Evolutionary conservation across 2,329 filamentous ascomycete species (phyloP).

Genomic region (Colletotrichum lentis): DNA sequence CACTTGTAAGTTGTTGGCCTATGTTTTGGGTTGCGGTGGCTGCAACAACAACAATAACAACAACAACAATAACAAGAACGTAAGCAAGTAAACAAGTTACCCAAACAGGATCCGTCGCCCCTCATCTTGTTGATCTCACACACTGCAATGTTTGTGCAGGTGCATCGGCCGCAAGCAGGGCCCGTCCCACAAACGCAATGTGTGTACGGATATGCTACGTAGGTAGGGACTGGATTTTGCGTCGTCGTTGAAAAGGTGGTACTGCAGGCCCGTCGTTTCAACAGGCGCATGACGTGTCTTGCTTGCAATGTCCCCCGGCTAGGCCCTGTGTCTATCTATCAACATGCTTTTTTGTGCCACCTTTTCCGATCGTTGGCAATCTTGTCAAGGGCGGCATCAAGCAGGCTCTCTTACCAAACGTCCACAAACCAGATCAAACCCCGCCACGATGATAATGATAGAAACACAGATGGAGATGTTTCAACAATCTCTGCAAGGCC

Average conservation of each 20-base stretch:
- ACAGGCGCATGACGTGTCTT: slow-evolving; percentile 14
- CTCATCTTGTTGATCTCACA: neutral
- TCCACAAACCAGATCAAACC: neutral
- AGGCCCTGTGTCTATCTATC: too few species aligned
- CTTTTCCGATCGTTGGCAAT: neutral
- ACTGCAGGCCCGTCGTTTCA: slow-evolving; percentile 28
- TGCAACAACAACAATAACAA: slow-evolving; percentile 17
- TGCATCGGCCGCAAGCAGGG: slow-evolving; percentile 13
- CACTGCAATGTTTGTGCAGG: neutral
- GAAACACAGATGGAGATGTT: slow-evolving; percentile 9
- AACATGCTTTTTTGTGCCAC: neutral
- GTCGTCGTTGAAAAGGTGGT: slow-evolving; percentile 14
- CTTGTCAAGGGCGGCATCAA: neutral
- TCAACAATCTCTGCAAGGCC: neutral
- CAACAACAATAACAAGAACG: neutral
- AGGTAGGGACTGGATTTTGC: neutral
- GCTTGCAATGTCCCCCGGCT: neutral
- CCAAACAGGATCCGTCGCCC: slow-evolving; percentile 14
- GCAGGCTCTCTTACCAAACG: neutral
- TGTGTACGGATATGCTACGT: too few species aligned
- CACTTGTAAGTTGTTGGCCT: slow-evolving; percentile 1
- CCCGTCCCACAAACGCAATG: slow-evolving; percentile 13
- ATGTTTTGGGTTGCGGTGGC: slow-evolving; percentile 25
- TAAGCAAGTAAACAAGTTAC: slow-evolving; percentile 32
- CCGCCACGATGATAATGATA: neutral